These are phyloP conservation scores for Tremella yokohamensis DNA, from an alignment of 768 basidiomycete species.

Conservation along the genomic window DNA sequence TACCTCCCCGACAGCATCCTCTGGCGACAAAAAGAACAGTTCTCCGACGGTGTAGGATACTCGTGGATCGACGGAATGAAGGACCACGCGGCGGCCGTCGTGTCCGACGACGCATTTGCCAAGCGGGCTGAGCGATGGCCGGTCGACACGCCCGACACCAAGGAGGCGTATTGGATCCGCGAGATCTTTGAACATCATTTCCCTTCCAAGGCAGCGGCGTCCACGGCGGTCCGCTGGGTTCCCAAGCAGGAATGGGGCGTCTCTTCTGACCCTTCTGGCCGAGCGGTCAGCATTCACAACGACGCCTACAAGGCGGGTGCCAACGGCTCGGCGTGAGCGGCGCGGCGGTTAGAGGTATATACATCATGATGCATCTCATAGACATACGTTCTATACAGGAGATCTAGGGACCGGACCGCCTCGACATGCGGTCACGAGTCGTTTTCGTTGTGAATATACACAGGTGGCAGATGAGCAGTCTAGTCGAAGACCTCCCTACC, in stretches of 20 bases:
- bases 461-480: neutral
- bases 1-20: constrained; percentile 91
- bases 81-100: constrained; percentile 67
- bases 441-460: neutral
- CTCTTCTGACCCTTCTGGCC: constrained; percentile 85
- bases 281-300: constrained; percentile 93
- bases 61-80: constrained; percentile 99
- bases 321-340: neutral
- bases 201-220: constrained; percentile 77
- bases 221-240: constrained; percentile 91
- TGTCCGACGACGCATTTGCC: constrained; percentile 78
- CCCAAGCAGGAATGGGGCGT: constrained; percentile 97
- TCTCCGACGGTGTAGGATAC: constrained; percentile 97
- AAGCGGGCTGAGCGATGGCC: constrained; percentile 71
- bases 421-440: neutral
- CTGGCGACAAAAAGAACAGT: constrained; percentile 95
- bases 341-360: neutral
- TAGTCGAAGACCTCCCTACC: constrained; percentile 20
- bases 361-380: constrained; percentile 5
- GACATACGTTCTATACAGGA: neutral
- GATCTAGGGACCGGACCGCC: too few relatives aligned
- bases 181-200: constrained; percentile 87
- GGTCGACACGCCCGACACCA: constrained; percentile 81
- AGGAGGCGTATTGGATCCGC: constrained; percentile 90
- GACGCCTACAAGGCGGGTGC: constrained; percentile 65